Evolutionary conservation across 169 alveolate species (phyloP).

Genomic region (Plasmodium adleri): DNA sequence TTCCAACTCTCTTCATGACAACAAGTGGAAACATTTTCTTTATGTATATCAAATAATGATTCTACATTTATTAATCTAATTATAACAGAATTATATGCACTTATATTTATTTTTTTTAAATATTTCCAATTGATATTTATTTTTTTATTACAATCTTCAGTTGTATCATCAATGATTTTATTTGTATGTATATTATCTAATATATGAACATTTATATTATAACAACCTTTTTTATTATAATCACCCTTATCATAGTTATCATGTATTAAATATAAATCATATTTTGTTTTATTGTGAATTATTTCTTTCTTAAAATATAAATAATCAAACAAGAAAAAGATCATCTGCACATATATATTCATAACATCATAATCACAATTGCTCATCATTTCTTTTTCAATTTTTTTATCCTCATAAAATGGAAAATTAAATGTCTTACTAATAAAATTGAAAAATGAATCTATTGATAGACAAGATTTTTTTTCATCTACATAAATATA

Average conservation of each 20-base stretch:
- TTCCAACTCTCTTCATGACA: not conserved
- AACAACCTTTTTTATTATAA: not conserved
- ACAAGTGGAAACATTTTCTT: not conserved
- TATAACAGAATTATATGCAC: not conserved
- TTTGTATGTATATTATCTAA: too few relatives aligned
- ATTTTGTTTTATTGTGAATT: not conserved
- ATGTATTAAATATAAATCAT: not conserved
- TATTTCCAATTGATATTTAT: slow-evolving; percentile 4
- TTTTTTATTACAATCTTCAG: not conserved
- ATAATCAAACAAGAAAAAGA: slow-evolving; percentile 9
- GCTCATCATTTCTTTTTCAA: too few relatives aligned
- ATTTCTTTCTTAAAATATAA: slow-evolving; percentile 9
- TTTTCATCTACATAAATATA: too few relatives aligned
- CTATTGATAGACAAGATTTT: too few relatives aligned
- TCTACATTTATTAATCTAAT: slow-evolving; percentile 9
- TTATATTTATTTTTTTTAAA: not conserved
- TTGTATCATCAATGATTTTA: not conserved
- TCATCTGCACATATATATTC: not conserved
- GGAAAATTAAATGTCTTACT: not conserved
- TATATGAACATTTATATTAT: too few relatives aligned
- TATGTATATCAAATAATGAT: not conserved
- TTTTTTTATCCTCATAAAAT: not conserved
- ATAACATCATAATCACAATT: too few relatives aligned
- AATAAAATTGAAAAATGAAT: not conserved
- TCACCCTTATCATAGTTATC: not conserved